Conservation (phyloP, 768 basidiomycete species). For the Candolleomyces eurysporus region DNA sequence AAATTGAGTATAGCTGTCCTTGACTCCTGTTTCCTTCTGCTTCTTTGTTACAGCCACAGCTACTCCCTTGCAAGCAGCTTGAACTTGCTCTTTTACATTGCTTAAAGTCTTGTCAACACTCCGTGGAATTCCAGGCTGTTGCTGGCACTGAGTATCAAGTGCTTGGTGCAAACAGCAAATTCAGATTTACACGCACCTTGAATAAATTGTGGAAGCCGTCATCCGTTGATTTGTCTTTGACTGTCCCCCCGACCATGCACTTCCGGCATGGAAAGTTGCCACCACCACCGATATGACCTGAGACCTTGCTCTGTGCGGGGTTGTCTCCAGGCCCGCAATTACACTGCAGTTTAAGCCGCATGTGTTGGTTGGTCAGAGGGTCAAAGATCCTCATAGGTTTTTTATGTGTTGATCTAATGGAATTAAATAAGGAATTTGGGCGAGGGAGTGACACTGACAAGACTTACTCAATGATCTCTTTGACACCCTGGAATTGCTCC, state of each 20-base stretch:
- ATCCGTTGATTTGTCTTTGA: background rate
- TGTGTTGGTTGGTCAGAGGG: slow-evolving; percentile 17
- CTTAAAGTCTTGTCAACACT: slow-evolving; percentile 18
- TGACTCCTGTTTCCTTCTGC: slow-evolving; percentile 34
- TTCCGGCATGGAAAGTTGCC: slow-evolving; percentile 29
- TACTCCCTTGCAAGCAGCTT: slow-evolving; percentile 27
- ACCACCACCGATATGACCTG: slow-evolving; percentile 36
- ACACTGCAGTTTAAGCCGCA: slow-evolving; percentile 22
- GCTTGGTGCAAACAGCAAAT: background rate
- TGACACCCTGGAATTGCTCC: slow-evolving; percentile 37
- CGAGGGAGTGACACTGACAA: background rate
- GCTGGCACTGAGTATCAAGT: background rate
- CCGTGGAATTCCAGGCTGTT: slow-evolving; percentile 14
- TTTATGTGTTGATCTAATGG: slow-evolving; percentile 26
- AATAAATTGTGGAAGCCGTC: background rate
- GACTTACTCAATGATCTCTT: slow-evolving; percentile 30
- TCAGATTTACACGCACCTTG: background rate
- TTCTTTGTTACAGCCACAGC: slow-evolving; percentile 19
- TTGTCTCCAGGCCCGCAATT: slow-evolving; percentile 36
- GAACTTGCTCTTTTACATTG: slow-evolving; percentile 28
- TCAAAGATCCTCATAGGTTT: slow-evolving; percentile 31
- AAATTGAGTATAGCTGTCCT: slow-evolving; percentile 34
- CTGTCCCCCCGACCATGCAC: background rate
- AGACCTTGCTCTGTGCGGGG: slow-evolving; percentile 36
- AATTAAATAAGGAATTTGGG: background rate